Evolutionary conservation across 352 stramenopile genomes (phyloP).

Genomic region (Globisporangium uncinulatum): DNA sequence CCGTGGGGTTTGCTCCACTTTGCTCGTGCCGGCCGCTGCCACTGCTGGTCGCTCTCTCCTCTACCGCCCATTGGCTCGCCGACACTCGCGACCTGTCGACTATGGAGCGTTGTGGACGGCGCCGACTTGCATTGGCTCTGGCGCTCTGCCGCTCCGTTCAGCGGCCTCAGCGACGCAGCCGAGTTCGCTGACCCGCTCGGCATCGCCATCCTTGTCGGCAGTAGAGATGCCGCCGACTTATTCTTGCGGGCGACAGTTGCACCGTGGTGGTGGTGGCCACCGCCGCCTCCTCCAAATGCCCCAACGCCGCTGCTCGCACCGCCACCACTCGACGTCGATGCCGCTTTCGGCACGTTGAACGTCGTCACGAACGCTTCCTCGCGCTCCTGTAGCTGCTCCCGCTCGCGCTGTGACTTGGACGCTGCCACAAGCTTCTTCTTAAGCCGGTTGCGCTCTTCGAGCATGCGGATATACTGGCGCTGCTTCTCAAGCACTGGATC

Average conservation of each 20-base stretch:
- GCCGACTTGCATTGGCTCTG: slow-evolving; percentile 33
- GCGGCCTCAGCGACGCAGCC: slow-evolving; percentile 1
- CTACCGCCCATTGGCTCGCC: slow-evolving; percentile 13
- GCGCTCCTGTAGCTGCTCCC: slow-evolving; percentile 44
- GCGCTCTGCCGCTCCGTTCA: slow-evolving; percentile 4
- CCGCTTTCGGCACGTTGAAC: slow-evolving; percentile 53
- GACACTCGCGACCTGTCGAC: neutral
- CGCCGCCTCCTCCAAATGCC: neutral
- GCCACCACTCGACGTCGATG: neutral
- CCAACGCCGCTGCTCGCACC: neutral
- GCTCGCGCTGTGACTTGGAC: slow-evolving; percentile 46
- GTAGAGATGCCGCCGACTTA: slow-evolving; percentile 34
- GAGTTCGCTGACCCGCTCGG: slow-evolving; percentile 2
- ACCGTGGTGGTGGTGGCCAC: neutral
- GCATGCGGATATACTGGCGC: slow-evolving; percentile 76
- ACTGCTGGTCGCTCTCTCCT: slow-evolving; percentile 6
- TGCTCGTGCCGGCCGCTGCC: slow-evolving; percentile 17
- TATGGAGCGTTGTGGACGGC: slow-evolving; percentile 31
- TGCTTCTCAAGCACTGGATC: slow-evolving; percentile 70
- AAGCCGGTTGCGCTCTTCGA: slow-evolving; percentile 78
- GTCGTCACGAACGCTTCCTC: slow-evolving; percentile 76
- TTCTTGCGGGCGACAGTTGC: slow-evolving; percentile 24
- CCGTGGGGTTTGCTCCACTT: slow-evolving; percentile 54
- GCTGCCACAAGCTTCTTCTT: slow-evolving; percentile 69
- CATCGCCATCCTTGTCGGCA: slow-evolving; percentile 25